These are phyloP conservation scores for Eucalyptus erythrocorys DNA, from an alignment of 345 rosid species.

Conservation along the genomic window DNA sequence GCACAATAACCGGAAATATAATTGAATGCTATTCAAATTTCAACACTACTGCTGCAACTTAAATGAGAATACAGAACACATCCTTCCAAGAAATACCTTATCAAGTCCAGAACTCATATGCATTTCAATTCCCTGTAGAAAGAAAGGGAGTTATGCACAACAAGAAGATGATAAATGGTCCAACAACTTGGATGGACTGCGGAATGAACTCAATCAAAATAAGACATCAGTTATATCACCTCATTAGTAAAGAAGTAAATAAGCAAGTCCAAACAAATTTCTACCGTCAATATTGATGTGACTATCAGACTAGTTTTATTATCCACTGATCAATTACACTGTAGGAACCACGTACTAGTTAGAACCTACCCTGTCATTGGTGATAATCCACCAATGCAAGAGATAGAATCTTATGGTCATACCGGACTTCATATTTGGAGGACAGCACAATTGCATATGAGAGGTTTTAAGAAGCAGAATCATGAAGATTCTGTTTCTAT, in stretches of 20 bases:
- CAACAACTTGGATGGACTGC: neutral
- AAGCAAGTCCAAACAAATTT: neutral
- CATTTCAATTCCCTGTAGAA: constrained; percentile 87
- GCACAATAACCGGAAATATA: constrained; percentile 28
- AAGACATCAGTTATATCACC: neutral
- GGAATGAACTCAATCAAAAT: neutral
- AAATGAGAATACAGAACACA: neutral
- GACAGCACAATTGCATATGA: neutral
- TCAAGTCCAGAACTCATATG: constrained; percentile 63
- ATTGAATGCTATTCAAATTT: neutral
- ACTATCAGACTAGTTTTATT: neutral
- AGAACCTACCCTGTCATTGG: neutral
- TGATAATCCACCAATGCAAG: neutral
- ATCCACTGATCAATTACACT: neutral
- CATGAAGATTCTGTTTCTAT: neutral
- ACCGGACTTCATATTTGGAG: neutral
- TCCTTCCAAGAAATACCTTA: constrained; percentile 43
- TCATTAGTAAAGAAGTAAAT: neutral
- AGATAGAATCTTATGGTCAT: neutral
- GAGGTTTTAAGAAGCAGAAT: neutral
- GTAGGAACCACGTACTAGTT: neutral
- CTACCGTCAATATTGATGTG: neutral
- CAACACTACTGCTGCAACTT: neutral
- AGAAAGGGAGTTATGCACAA: neutral
- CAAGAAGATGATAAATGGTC: neutral